Percentiles rank a stretch among this genome's conserved stretches.
These are phyloP conservation scores for Nicotiana attenuata DNA, from an alignment of 257 asterid genomes.

Conservation along the genomic window DNA sequence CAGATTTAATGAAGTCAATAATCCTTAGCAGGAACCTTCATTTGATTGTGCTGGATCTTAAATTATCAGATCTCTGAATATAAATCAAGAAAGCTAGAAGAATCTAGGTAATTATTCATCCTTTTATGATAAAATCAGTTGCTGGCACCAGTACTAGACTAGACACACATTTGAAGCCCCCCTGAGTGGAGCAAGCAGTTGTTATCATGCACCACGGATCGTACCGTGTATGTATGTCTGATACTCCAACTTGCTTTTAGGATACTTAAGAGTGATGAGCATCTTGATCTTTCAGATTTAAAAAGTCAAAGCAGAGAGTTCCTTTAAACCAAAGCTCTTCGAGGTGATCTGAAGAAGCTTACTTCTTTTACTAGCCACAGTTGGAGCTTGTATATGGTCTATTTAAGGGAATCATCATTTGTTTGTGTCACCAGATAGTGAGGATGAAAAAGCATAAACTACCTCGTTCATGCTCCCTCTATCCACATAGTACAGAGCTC, in stretches of 20 bases:
- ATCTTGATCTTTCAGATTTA: slow-evolving; percentile 1
- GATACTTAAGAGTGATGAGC: neutral
- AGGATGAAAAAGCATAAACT: no score
- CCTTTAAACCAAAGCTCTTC: neutral
- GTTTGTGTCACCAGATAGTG: neutral
- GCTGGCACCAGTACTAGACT: neutral
- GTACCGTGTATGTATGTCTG: neutral
- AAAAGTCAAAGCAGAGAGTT: neutral
- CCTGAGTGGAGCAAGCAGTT: neutral
- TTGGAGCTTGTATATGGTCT: neutral
- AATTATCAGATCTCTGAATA: neutral
- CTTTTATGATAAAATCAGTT: neutral
- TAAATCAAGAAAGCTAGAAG: neutral
- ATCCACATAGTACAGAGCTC: neutral
- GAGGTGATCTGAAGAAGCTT: neutral
- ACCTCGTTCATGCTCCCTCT: no score
- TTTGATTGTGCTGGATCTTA: neutral
- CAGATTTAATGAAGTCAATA: neutral
- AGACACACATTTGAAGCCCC: neutral
- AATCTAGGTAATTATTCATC: neutral
- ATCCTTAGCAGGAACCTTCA: neutral
- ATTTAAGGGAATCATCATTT: neutral
- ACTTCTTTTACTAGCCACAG: neutral
- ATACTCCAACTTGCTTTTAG: neutral
- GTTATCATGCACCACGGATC: neutral